Base-by-base conservation (phyloP, 495 filamentous ascomycete species). In the Xylaria scruposa region DNA sequence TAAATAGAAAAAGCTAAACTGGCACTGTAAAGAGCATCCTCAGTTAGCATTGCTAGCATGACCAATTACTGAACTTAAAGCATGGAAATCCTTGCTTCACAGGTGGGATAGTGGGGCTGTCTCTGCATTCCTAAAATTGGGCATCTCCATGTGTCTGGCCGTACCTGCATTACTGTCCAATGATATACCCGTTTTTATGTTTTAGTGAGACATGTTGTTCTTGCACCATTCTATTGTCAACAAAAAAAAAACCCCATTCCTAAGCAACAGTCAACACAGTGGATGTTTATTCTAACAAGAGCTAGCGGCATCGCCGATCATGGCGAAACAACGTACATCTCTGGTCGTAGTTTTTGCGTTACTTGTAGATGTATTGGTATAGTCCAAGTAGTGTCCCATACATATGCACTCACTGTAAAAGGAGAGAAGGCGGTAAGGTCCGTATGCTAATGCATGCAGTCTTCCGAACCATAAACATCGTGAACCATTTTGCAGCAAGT, bases 391-490 rank as follows among this genome's bases (percentile, higher is more conserved):
- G 13, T 5, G 29, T 31, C 3, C 53, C 26, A n/a, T 24, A 29
- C 26, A n/a, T 36, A 59, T 36, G 54, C 54, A 40, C 17, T 60
- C 54, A 40, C 17, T 60, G 17, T 38, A 56, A 44, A 44, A 17
- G 60, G 60, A 63, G 65, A 42, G 33, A 4, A 67, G 65, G 65
- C 65, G 65, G 65, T 67, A 67, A 26, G 65, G 36, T n/a, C 33
- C 31, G 49, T 51, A 8, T 44, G 47, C 49, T 67, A 36, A 49
- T 44, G 65, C 63, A 67, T 53, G 63, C 63, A 67, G 53, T 53
- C 47, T 6, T 38, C 36, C 8, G 29, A 31, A 31, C 29, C 29
- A 31, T 31, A 31, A 51, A 31, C 63, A 67, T 67, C 63, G 63
- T 36, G 63, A 53, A 67, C 63, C 44, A 47, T 63, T 4, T 44